phyloP scores from a whole-genome alignment of 2,329 filamentous ascomycete genomes.

The Fusarium luffae region DNA sequence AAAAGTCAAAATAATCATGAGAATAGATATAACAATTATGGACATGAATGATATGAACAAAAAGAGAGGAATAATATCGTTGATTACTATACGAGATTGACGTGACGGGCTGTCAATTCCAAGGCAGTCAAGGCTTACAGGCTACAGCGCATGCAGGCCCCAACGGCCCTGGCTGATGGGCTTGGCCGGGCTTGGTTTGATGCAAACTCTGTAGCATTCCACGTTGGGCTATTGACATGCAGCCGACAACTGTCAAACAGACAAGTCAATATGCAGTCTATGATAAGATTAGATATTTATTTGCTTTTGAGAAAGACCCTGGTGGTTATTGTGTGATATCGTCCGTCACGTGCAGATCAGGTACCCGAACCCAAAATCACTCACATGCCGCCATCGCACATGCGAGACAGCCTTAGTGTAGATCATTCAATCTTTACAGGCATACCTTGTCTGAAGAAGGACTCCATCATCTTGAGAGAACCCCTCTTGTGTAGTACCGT shows the following conservation, averaged over 20 bases:
- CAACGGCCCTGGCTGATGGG: neutral
- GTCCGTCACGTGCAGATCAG: neutral
- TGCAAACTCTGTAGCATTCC: neutral
- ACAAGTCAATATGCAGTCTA: neutral
- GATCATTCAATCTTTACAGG: neutral
- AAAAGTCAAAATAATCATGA: neutral
- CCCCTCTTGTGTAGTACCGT: no score
- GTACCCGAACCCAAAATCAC: conserved; percentile 7
- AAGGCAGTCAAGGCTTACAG: neutral
- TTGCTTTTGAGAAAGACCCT: neutral
- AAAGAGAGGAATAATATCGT: no score
- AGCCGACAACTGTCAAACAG: neutral
- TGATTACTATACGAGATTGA: neutral
- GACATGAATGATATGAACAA: no score
- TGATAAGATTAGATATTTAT: neutral
- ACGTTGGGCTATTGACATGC: neutral
- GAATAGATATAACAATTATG: no score
- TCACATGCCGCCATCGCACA: neutral
- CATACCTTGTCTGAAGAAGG: neutral
- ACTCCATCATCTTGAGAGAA: no score
- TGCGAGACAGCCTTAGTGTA: conserved; percentile 6
- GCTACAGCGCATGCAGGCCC: neutral
- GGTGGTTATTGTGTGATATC: neutral
- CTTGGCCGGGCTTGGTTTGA: neutral
- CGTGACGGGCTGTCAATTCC: neutral